Conservation (phyloP, 2,329 filamentous ascomycete species). For the Neofusicoccum parvum region DNA sequence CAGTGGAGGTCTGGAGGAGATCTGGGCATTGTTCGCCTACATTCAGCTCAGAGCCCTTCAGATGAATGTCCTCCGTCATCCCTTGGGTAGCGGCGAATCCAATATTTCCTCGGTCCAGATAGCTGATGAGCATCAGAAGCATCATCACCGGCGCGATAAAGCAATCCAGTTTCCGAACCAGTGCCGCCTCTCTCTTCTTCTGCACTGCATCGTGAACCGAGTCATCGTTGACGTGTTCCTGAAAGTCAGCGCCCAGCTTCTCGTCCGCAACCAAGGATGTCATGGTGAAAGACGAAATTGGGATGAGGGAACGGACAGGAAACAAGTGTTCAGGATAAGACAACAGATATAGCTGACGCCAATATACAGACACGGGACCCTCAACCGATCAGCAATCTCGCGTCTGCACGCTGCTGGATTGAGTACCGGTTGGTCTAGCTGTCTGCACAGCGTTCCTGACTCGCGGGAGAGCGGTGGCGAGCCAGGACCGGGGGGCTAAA, state of each 20-base stretch:
- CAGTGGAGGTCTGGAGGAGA: neutral
- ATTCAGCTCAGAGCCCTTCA: constrained; percentile 33
- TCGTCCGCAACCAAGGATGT: neutral
- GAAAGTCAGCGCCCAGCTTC: neutral
- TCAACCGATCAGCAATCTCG: neutral
- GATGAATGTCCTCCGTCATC: constrained; percentile 33
- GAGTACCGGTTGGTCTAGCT: neutral
- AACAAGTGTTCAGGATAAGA: neutral
- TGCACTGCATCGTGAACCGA: constrained; percentile 23
- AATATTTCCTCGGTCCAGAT: constrained; percentile 39
- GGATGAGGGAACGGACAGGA: neutral
- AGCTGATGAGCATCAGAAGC: constrained; percentile 38
- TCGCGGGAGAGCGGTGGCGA: neutral
- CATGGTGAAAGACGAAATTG: neutral
- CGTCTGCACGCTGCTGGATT: neutral
- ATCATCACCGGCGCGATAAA: constrained; percentile 40
- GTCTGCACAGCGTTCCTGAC: neutral
- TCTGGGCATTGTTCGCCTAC: constrained; percentile 23
- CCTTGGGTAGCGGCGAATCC: constrained; percentile 39
- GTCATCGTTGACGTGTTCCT: constrained; percentile 26
- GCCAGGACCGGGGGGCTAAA: no score
- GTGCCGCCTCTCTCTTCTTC: constrained; percentile 31
- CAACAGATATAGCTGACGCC: neutral
- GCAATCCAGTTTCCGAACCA: constrained; percentile 36
- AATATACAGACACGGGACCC: neutral